Evolutionary conservation across 371 early-diverging fungal genomes (phyloP).

Genomic region (Mucor irregularis): DNA sequence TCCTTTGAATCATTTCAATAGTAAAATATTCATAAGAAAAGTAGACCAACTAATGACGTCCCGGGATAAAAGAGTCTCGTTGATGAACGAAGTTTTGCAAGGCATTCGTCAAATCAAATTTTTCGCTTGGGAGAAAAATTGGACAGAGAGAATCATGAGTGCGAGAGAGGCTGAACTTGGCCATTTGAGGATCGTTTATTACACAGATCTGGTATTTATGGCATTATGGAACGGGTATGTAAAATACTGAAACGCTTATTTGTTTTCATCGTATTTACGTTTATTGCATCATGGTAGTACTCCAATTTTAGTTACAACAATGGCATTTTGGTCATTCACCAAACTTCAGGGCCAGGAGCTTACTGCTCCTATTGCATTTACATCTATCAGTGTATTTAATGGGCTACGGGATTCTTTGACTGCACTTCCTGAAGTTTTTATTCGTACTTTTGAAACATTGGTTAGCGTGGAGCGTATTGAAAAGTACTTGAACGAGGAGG

Average conservation of each 20-base stretch:
- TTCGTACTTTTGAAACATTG: slow-evolving; percentile 21
- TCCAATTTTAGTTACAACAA: slow-evolving; percentile 52
- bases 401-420: slow-evolving; percentile 53
- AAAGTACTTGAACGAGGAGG: slow-evolving; percentile 69
- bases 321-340: slow-evolving; percentile 56
- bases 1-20: slow-evolving; percentile 46
- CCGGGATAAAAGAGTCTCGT: slow-evolving; percentile 45
- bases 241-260: background rate
- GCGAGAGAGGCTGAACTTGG: slow-evolving; percentile 49
- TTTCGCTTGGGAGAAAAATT: slow-evolving; percentile 56
- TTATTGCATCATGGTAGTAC: slow-evolving; percentile 15
- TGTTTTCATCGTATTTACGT: background rate
- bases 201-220: slow-evolving; percentile 20
- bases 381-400: slow-evolving; percentile 53
- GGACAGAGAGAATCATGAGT: slow-evolving; percentile 42
- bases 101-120: slow-evolving; percentile 67
- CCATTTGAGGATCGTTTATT: slow-evolving; percentile 26
- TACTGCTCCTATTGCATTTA: slow-evolving; percentile 61
- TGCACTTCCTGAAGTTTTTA: slow-evolving; percentile 50
- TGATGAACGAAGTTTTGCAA: slow-evolving; percentile 53
- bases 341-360: slow-evolving; percentile 50
- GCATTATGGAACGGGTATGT: slow-evolving; percentile 34
- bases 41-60: slow-evolving; percentile 48
- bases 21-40: slow-evolving; percentile 36
- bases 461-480: slow-evolving; percentile 65